Base-by-base conservation (phyloP, 2,329 filamentous ascomycete species). In the Trichoderma guizhouense region DNA sequence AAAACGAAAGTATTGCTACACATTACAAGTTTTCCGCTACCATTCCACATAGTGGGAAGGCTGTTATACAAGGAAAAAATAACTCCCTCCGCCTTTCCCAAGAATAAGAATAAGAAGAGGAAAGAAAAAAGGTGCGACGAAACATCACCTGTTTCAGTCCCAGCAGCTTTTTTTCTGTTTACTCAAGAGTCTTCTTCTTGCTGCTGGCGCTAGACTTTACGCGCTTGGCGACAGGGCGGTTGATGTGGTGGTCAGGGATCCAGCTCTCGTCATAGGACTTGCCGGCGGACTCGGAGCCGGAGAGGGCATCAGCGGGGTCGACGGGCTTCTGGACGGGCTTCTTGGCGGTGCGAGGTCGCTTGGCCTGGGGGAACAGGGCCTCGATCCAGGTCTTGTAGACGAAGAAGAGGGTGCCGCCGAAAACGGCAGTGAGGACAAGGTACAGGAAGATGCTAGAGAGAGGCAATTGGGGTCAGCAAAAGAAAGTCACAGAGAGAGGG, bases 321-420 rank as follows among this genome's bases (percentile, higher is more conserved):
- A 88, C 86, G 34, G 72, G 51, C 73, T 86, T 85, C 84, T 92
- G 92, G 87, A 93, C 93, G 77, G 82, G 82, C 80, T 90, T 90
- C 79, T 86, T 88, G 75, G 87, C 83, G 34, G 87, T 84, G 78
- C 86, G 87, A 72, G 88, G 84, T 85, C 90, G 89, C 86, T 94
- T 93, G 76, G 92, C 91, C 87, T 97, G 94, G 63, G 96, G 95
- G 87, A 98, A 97, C 80, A 99, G 92, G 15, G 94, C 91, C 78
- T 94, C 93, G 83, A 99, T 92, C 94, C 95, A 98, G 79, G 95
- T 97, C 86, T 92, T 96, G 89, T 99, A 99, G 85, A 98, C 94
- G 83, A 97, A 97, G 90, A 95, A 98, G 81, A 92, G 89, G 69
- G 91, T 94, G 74, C 92, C 94, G 75, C 84, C 90, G 81, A 97